Evolutionary conservation across 768 basidiomycete genomes (phyloP), one percentile per base, ranked within the genome.

Genomic region (Tulasnella sp.): DNA sequence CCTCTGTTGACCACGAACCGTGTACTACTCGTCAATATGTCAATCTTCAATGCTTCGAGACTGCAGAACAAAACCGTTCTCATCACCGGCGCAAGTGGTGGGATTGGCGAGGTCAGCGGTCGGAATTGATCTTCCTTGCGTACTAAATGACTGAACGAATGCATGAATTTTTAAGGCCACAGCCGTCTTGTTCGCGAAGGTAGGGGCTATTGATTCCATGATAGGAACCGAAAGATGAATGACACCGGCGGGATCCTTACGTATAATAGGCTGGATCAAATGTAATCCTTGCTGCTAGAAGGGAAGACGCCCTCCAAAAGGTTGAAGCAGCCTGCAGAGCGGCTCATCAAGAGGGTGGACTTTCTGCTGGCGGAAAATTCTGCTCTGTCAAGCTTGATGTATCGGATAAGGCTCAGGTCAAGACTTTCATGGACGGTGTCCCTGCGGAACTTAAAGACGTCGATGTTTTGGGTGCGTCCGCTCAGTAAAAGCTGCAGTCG

Each of bases 151-250:
- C 40, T 29, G 19, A 22, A 2, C 29, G 4, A 58, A 64, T 29
- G 9, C 58, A 29, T 25, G 2, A 31, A n/a, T 72, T 71, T 8
- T 67, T 79, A 81, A 96, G 93, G 93, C 93, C 4, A 91, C 95
- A 2, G 95, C 96, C 42, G 80, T 94, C 67, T 87, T 97, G 69
- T 97, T 97, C 79, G 95, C 96, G 54, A 95, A 90, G 86, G 93
- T 93, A 79, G n/a, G 80, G 76, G 25, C 71, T 17, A 38, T 52
- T 64, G 25, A 14, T 39, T 22, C 25, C 38, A 36, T 38, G 9
- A 29, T 40, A 15, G 15, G 31, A 52, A 25, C 25, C 3, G 22
- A 64, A 12, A 39, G 40, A 6, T 37, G 9, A 49, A 17, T 34
- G 31, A 34, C 52, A 72, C 76, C 40, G 58, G 31, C 25, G 12